Evolutionary conservation across 345 rosid genomes (phyloP), one percentile per base, ranked within the genome.

Genomic region (Bruguiera gymnorhiza): DNA sequence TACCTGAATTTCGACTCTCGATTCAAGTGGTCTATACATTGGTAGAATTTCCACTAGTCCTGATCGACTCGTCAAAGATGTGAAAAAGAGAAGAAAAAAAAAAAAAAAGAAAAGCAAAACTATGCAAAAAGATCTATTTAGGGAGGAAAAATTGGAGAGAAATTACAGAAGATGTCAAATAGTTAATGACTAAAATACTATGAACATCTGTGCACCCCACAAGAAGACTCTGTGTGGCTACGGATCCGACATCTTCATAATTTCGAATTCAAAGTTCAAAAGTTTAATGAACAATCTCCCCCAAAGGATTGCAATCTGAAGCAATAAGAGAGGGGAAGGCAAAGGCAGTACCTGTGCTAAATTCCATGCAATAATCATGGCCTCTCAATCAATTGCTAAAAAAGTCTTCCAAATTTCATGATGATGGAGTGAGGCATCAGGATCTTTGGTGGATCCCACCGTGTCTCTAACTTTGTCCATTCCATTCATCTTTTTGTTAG

Each of bases 351-450:
- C 72, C 63, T 36, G 29, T 60, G 80, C 83, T 82, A 95, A 92
- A 88, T 90, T 92, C 98, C 93, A 90, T 88, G 97, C 87, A 86
- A 81, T 70, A 84, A 93, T 93, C 82, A 93, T 93, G 83, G 88
- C 92, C 61, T 73, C 82, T 74, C 86, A 83, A 80, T 88, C 96
- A 85, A 83, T 71, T 84, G 74, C 78, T 75, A 74, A 82, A 79
- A 75, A 79, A 75, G 82, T 75, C 76, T 76, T 89, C 85, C 62
- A 80, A 75, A 62, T 75, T 68, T 87, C 82, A 90, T 92, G 79
- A 90, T 92, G 92, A 68, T 75, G 65, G 87, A 74, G 88, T 87
- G 84, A 92, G 90, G 84, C 87, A 82, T 82, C 86, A 71, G 78
- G 78, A 85, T 86, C 76, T 81, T 78, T 76, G 72, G 83, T 85